Percentiles rank a stretch among this genome's conserved stretches.
phyloP scores from a whole-genome alignment of 176 grass and related monocot species.

The Ampelocalamus luodianensis region DNA sequence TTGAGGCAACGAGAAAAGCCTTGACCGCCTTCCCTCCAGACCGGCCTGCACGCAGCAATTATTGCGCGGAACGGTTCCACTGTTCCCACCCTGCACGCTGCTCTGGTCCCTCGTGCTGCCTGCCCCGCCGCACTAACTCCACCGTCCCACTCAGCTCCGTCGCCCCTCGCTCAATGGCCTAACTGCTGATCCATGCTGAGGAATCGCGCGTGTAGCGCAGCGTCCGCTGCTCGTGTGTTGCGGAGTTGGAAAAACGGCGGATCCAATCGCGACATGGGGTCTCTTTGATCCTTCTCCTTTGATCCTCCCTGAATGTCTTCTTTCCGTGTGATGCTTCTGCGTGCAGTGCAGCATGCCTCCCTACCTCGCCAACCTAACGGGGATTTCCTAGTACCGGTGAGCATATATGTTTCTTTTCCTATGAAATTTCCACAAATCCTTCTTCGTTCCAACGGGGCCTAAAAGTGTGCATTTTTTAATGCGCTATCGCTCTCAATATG shows the following conservation, averaged over 20 bases:
- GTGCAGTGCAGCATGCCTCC: not conserved
- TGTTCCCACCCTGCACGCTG: slow-evolving; percentile 5
- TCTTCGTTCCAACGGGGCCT: not conserved
- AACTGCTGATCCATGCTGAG: not conserved
- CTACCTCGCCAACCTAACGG: not conserved
- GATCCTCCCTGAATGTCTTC: not conserved
- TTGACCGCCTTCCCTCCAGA: not conserved
- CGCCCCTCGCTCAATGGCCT: not conserved
- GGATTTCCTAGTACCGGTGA: not conserved
- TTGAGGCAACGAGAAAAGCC: not conserved
- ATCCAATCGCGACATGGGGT: not conserved
- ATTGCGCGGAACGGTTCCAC: not conserved
- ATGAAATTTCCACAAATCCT: not conserved
- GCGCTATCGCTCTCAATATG: not conserved
- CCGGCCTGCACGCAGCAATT: not conserved
- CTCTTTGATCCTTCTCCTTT: too few species aligned
- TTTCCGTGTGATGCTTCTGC: not conserved
- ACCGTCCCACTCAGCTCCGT: not conserved
- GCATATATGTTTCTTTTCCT: not conserved
- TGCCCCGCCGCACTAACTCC: not conserved
- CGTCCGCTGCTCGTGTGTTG: not conserved
- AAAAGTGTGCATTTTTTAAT: not conserved
- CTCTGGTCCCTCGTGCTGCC: slow-evolving; percentile 23
- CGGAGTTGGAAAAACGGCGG: not conserved
- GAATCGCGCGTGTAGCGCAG: not conserved